These are phyloP conservation scores for Porodaedalea pini DNA, from an alignment of 1,284 basidiomycete species.

Conservation along the genomic window DNA sequence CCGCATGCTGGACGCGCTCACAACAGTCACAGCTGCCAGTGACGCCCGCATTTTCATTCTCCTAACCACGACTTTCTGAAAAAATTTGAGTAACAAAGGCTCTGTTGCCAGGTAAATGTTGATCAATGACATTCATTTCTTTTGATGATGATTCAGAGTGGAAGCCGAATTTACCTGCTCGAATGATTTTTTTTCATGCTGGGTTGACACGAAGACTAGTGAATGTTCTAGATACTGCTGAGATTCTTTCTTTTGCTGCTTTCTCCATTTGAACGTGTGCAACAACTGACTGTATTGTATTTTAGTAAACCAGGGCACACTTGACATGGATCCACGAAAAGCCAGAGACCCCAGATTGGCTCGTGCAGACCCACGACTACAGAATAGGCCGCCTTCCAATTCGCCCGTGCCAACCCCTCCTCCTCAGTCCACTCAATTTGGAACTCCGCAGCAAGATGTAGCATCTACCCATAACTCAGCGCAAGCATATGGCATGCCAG, in stretches of 20 bases:
- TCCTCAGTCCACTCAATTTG: slow-evolving; percentile 23
- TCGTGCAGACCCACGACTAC: slow-evolving; percentile 62
- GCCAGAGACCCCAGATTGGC: slow-evolving; percentile 74
- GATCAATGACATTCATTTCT: background rate
- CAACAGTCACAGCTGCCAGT: too few relatives aligned
- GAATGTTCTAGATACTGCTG: slow-evolving; percentile 90
- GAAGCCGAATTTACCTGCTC: slow-evolving; percentile 70
- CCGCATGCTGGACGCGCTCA: too few relatives aligned
- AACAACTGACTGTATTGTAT: background rate
- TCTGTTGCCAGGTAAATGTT: background rate
- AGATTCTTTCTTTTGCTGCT: slow-evolving; percentile 32
- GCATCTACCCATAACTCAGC: background rate
- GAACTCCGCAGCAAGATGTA: background rate
- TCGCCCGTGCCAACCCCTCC: slow-evolving; percentile 33
- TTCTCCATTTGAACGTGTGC: slow-evolving; percentile 6
- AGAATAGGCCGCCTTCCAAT: slow-evolving; percentile 43
- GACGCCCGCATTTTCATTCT: too few relatives aligned
- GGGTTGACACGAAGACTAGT: slow-evolving; percentile 70
- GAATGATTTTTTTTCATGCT: slow-evolving; percentile 29
- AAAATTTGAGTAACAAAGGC: too few relatives aligned
- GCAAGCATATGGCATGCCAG: background rate
- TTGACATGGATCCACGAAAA: slow-evolving; percentile 70
- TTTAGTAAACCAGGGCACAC: background rate
- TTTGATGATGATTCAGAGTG: slow-evolving; percentile 81
- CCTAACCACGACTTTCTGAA: too few relatives aligned